These are phyloP conservation scores for Neurospora sp. DNA, from an alignment of 495 filamentous ascomycete genomes.

Conservation along the genomic window DNA sequence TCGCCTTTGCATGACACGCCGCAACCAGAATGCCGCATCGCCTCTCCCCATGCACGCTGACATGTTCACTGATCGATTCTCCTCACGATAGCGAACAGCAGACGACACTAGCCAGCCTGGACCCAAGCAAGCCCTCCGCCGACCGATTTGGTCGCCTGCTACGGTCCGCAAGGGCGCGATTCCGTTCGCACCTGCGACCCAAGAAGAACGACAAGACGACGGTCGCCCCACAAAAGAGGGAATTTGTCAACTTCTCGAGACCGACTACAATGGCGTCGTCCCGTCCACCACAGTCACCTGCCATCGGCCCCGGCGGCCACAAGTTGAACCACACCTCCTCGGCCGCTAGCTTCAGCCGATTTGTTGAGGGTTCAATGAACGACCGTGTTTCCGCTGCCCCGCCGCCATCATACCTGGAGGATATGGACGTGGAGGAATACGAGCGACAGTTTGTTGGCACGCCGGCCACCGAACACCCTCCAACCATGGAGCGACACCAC, in stretches of 20 bases:
- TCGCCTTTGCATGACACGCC: neutral
- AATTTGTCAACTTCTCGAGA: neutral
- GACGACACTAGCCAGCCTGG: neutral
- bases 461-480: neutral
- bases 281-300: neutral
- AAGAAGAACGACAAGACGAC: neutral
- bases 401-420: constrained; percentile 50
- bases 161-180: neutral
- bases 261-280: neutral
- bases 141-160: neutral
- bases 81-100: neutral
- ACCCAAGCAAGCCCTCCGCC: neutral
- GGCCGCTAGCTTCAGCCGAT: constrained; percentile 27
- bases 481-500: neutral
- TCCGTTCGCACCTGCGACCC: neutral
- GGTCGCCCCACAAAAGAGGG: neutral
- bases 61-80: neutral
- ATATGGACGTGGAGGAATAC: constrained; percentile 29
- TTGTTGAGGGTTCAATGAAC: constrained; percentile 69
- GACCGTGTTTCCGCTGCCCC: constrained; percentile 61
- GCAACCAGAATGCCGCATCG: neutral
- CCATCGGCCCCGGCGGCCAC: neutral
- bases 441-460: constrained; percentile 27
- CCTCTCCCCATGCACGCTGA: neutral
- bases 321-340: neutral